These are phyloP conservation scores for Cylindrodendrum hubeiense DNA, from an alignment of 2,329 filamentous ascomycete species.

Conservation along the genomic window DNA sequence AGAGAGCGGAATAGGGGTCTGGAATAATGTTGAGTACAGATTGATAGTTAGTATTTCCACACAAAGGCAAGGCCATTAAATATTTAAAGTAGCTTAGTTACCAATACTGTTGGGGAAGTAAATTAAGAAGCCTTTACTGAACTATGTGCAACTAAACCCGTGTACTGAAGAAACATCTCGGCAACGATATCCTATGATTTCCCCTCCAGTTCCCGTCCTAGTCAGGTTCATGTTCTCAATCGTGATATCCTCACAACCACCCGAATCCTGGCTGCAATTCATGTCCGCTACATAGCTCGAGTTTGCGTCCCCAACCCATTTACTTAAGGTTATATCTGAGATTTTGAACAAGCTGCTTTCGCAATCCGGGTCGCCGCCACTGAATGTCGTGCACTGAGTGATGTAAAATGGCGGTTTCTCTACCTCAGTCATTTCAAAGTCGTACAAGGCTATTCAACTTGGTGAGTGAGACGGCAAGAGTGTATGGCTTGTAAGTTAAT, in stretches of 20 bases:
- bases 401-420: background rate
- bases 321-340: background rate
- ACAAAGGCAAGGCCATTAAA: too few relatives aligned
- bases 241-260: background rate
- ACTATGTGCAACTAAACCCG: too few relatives aligned
- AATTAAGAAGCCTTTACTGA: too few relatives aligned
- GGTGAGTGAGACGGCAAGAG: background rate
- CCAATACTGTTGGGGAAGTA: too few relatives aligned
- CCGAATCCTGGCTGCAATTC: constrained; percentile 1
- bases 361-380: background rate
- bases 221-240: background rate
- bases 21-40: too few relatives aligned
- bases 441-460: background rate
- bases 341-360: constrained; percentile 1
- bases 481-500: too few relatives aligned
- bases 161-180: background rate
- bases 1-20: too few relatives aligned
- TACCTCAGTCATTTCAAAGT: background rate
- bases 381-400: constrained; percentile 1
- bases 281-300: background rate
- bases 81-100: too few relatives aligned
- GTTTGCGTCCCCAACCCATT: background rate
- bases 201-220: background rate
- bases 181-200: background rate
- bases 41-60: too few relatives aligned